phyloP scores from a whole-genome alignment of 2,329 filamentous ascomycete genomes.

The Fusarium sp. region DNA sequence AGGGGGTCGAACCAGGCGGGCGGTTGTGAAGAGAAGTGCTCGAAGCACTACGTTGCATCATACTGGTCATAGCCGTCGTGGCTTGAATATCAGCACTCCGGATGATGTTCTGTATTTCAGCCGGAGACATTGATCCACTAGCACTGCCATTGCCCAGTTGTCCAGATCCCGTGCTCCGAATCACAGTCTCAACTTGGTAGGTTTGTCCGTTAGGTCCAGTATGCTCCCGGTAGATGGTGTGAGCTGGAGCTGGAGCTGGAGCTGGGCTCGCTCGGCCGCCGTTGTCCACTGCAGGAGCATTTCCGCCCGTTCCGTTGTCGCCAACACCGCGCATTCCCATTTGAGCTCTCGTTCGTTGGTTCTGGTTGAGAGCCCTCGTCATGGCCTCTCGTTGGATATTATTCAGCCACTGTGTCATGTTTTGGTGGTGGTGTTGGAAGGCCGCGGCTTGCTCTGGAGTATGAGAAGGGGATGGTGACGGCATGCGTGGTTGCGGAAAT shows the following conservation, averaged over 20 bases:
- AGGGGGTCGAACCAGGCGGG: conserved; percentile 50
- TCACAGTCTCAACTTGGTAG: conserved; percentile 52
- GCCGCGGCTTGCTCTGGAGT: conserved; percentile 47
- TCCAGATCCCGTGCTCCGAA: conserved; percentile 39
- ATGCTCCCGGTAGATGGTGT: conserved; percentile 50
- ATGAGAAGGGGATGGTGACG: conserved; percentile 48
- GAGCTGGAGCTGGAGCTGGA: conserved; percentile 26
- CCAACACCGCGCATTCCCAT: conserved; percentile 56
- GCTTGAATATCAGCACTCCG: conserved; percentile 60
- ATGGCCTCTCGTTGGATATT: conserved; percentile 61
- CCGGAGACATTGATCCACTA: conserved; percentile 51
- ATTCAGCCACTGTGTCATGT: conserved; percentile 58
- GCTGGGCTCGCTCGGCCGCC: conserved; percentile 50
- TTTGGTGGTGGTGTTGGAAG: conserved; percentile 55
- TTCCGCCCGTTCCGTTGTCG: conserved; percentile 43
- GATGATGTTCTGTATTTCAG: conserved; percentile 60
- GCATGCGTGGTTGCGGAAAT: conserved; percentile 47
- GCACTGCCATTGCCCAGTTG: conserved; percentile 20
- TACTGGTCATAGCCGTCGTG: conserved; percentile 59
- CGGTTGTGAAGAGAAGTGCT: conserved; percentile 56
- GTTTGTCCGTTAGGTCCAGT: conserved; percentile 50
- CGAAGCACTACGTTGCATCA: conserved; percentile 64
- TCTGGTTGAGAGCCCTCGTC: conserved; percentile 56
- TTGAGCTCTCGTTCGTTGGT: conserved; percentile 55
- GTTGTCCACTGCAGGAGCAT: conserved; percentile 39